These are phyloP conservation scores for Collybia mongolica DNA, from an alignment of 768 basidiomycete species.

Conservation along the genomic window DNA sequence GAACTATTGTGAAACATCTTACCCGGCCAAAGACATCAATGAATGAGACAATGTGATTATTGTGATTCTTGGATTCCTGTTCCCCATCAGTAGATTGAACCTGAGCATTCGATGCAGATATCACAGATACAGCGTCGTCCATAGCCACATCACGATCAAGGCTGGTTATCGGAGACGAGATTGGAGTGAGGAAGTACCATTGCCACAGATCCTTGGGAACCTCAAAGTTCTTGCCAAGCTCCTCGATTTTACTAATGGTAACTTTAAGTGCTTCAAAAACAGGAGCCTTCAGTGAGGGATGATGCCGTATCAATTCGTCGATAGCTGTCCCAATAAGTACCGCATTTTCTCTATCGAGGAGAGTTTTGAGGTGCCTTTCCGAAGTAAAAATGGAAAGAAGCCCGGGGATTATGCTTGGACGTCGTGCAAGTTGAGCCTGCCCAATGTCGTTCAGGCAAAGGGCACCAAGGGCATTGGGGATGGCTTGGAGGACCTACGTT, in stretches of 20 bases:
- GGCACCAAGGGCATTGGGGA: constrained; percentile 95
- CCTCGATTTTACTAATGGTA: constrained; percentile 72
- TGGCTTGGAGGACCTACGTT: constrained; percentile 80
- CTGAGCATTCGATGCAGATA: constrained; percentile 13
- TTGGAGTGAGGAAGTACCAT: constrained; percentile 61
- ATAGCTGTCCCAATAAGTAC: constrained; percentile 85
- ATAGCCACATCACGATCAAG: constrained; percentile 42
- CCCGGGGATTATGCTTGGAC: constrained; percentile 79
- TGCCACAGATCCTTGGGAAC: constrained; percentile 58
- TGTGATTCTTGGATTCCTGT: constrained; percentile 49
- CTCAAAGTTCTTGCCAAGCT: constrained; percentile 60
- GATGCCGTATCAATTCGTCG: constrained; percentile 96
- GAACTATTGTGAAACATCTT: constrained; percentile 19
- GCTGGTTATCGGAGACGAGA: constrained; percentile 5
- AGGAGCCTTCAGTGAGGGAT: constrained; percentile 78
- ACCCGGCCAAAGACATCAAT: constrained; percentile 81
- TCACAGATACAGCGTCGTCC: constrained; percentile 37
- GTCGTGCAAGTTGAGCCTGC: constrained; percentile 72
- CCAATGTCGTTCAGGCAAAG: constrained; percentile 92
- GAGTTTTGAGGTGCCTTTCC: constrained; percentile 75
- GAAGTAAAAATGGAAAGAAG: constrained; percentile 88
- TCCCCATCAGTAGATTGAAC: constrained; percentile 19
- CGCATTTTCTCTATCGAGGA: constrained; percentile 92
- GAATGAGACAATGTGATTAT: constrained; percentile 74
- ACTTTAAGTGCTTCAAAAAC: constrained; percentile 78